These are phyloP conservation scores for Spironucleus salmonicida DNA, from an alignment of 208 protist species.

Conservation along the genomic window DNA sequence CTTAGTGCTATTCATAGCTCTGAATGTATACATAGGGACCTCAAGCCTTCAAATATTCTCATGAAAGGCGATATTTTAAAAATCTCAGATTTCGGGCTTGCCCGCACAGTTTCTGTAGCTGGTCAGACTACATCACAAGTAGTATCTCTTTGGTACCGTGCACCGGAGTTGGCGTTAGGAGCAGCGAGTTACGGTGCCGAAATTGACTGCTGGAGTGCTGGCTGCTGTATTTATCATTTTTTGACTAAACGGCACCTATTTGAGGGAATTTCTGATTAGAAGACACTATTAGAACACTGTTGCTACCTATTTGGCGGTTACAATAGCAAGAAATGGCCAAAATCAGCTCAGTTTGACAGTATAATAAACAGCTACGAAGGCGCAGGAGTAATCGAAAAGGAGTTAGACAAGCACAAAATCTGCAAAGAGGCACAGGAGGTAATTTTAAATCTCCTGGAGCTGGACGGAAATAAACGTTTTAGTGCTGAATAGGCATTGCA, in stretches of 20 bases:
- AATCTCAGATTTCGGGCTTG: constrained; percentile 36
- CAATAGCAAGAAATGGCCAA: too few species aligned
- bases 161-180: constrained; percentile 34
- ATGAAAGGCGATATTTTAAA: constrained; percentile 28
- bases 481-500: too few species aligned
- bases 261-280: too few species aligned
- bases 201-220: constrained; percentile 34
- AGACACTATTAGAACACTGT: too few species aligned
- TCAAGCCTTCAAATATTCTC: constrained; percentile 7
- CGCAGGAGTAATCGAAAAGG: too few species aligned
- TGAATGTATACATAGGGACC: background rate
- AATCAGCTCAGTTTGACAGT: too few species aligned
- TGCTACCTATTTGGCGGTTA: too few species aligned
- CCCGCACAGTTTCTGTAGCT: constrained; percentile 24
- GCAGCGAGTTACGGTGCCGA: constrained; percentile 31
- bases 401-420: too few species aligned
- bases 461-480: too few species aligned
- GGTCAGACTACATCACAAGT: constrained; percentile 3
- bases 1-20: background rate
- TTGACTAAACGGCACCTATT: background rate
- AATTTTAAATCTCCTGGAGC: too few species aligned
- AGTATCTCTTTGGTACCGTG: constrained; percentile 39
- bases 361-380: too few species aligned
- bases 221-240: constrained; percentile 35
- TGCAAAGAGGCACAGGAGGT: too few species aligned